phyloP scores from a whole-genome alignment of 352 stramenopile species.

The Pythium apleroticum region DNA sequence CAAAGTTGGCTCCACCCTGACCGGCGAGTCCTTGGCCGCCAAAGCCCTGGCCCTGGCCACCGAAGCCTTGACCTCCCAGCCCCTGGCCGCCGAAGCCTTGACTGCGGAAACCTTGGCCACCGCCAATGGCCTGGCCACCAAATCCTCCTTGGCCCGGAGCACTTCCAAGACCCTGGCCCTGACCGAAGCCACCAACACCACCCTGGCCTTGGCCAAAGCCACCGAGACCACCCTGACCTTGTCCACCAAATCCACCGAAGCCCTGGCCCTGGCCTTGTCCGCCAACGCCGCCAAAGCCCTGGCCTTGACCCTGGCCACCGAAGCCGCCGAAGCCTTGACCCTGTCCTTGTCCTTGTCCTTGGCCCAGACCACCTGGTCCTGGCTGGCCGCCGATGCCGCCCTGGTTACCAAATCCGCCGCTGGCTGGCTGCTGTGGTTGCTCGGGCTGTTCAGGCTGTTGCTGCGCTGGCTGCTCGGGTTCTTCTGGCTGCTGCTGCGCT shows the following conservation, averaged over 20 bases:
- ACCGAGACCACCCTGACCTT: background rate
- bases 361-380: too few species aligned
- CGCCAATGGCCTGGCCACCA: too few species aligned
- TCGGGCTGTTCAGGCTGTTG: constrained; percentile 2
- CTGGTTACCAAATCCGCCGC: too few species aligned
- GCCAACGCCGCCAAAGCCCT: constrained; percentile 3
- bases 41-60: background rate
- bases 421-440: constrained; percentile 10
- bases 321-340: background rate
- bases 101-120: too few species aligned
- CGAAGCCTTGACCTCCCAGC: background rate
- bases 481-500: background rate
- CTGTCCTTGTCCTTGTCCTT: background rate
- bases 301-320: constrained; percentile 1
- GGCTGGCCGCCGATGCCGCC: too few species aligned
- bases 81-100: too few species aligned
- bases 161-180: too few species aligned
- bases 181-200: background rate
- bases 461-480: background rate
- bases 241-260: background rate
- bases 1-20: background rate
- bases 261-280: constrained; percentile 6
- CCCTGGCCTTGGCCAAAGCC: constrained; percentile 1
- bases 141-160: too few species aligned
- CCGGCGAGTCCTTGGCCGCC: background rate